A percentile compares a stretch with the other conserved stretches of the same genome.
These are phyloP conservation scores for Singerocomus inundabilis DNA, from an alignment of 1,284 basidiomycete species.

Conservation along the genomic window DNA sequence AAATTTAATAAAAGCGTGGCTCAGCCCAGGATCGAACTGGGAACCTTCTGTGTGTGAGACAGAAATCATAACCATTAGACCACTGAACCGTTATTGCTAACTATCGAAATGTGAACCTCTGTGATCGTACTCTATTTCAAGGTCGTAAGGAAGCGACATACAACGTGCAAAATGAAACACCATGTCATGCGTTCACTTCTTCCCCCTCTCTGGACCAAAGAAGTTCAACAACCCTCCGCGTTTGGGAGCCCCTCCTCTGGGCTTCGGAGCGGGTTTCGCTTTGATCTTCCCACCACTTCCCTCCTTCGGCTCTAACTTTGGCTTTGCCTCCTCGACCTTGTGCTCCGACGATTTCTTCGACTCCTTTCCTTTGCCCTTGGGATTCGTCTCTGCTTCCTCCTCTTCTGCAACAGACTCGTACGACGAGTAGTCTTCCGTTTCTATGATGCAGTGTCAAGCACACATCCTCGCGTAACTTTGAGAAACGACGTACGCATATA, in stretches of 20 bases:
- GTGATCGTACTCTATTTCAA: too few species aligned
- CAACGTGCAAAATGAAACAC: not conserved
- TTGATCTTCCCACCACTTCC: conserved; percentile 18
- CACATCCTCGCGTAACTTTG: not conserved
- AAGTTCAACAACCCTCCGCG: conserved; percentile 34
- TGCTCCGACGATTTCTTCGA: conserved; percentile 34
- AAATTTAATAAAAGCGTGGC: conserved; percentile 28
- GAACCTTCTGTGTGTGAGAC: conserved; percentile 49
- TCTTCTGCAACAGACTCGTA: conserved; percentile 76
- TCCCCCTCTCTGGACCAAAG: conserved; percentile 32
- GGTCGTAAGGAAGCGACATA: too few species aligned
- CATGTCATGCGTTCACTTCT: conserved; percentile 23
- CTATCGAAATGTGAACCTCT: too few species aligned
- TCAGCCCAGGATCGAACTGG: conserved; percentile 49
- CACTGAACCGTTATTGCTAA: conserved; percentile 29
- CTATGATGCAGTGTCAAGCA: conserved; percentile 36
- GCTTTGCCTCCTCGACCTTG: conserved; percentile 26
- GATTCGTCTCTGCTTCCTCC: conserved; percentile 33
- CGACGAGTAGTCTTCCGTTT: conserved; percentile 72
- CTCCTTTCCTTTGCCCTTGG: conserved; percentile 17
- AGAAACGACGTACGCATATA: conserved; percentile 56
- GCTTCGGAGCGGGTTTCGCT: conserved; percentile 16
- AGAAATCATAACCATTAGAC: conserved; percentile 48
- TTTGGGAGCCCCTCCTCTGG: conserved; percentile 23
- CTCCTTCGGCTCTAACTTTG: conserved; percentile 13